Base-by-base conservation (phyloP, 345 rosid species). In the Xanthoceras sorbifolium region DNA sequence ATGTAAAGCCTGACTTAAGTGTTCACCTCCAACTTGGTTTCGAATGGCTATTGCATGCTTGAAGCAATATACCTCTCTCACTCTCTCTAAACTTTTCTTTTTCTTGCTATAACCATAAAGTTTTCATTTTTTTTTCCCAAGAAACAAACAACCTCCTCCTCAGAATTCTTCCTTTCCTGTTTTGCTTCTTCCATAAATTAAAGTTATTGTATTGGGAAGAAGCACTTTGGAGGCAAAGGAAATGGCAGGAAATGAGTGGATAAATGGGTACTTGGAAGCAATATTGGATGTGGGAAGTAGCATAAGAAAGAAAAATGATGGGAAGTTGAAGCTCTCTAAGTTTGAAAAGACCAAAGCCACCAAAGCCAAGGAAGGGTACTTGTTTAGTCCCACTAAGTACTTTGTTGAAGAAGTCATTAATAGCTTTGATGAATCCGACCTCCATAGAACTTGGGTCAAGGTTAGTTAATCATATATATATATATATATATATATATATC, bases 231-330 rank as follows among this genome's bases (percentile, higher is more conserved):
- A 50, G 9, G 25, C 42, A 26, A 69, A 52, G 34, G 82, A 86
- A 80, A 90, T 90, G 94, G 98, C 98, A 15, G 79, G 93, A 81
- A 93, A 93, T 77, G 98, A 93, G 48, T 91, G 98, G 98, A 91
- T 93, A 76, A 91, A 93, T 71, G 91, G 98, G 57, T 93, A 93
- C 79, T 86, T 91, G 78, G 97, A 93, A 81, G 98, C 98, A 15
- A 93, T 93, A 38, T 84, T 93, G 65, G 98, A 91, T 59, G 97
- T 77, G 74, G 98, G 98, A 75, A 86, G 85, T 42, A 79, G 85
- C 80, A 60, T 73, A 44, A 86, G 76, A 75, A 85, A 86, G 76
- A 82, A 74, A 77, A 75, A 81, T 26, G 89, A 86, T 78, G 89
- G 87, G 68, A 87, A 85, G 78, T 65, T 83, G 77, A 85, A 86